Evolutionary conservation across 2,329 filamentous ascomycete genomes (phyloP).

Genomic region (Beauveria bassiana): DNA sequence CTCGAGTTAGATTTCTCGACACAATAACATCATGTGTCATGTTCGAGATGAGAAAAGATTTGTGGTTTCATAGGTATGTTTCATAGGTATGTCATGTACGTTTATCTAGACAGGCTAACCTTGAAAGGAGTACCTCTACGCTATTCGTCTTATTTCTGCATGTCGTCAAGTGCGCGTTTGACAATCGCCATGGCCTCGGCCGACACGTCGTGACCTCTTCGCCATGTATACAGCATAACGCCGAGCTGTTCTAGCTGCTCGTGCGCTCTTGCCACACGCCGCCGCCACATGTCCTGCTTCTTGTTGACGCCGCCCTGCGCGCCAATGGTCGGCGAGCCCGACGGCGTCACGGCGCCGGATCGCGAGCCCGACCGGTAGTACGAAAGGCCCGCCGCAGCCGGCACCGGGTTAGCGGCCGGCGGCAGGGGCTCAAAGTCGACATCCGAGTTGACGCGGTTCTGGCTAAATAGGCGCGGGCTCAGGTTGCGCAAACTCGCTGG

Average conservation of each 20-base stretch:
- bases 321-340: constrained; percentile 26
- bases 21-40: not conserved
- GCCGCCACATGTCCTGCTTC: constrained; percentile 65
- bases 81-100: not conserved
- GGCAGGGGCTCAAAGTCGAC: constrained; percentile 34
- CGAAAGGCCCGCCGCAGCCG: constrained; percentile 16
- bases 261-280: constrained; percentile 59
- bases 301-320: constrained; percentile 44
- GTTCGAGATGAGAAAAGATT: not conserved
- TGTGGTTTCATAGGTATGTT: not conserved
- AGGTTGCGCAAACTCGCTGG: constrained; percentile 25
- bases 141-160: constrained; percentile 23
- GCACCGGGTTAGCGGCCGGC: constrained; percentile 19
- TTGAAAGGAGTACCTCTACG: not conserved
- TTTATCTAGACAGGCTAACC: not conserved
- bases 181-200: constrained; percentile 59
- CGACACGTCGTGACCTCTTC: constrained; percentile 61
- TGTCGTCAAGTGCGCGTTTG: constrained; percentile 41
- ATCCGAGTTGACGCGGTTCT: constrained; percentile 32
- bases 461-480: constrained; percentile 24
- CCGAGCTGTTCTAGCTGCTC: constrained; percentile 54
- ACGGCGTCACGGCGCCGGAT: constrained; percentile 24
- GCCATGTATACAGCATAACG: constrained; percentile 66
- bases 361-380: constrained; percentile 22
- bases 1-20: too few relatives aligned